Evolutionary conservation across 176 grass and related monocot species (phyloP), one percentile per base, ranked within the genome.

Genomic region (Raddia distichophylla): DNA sequence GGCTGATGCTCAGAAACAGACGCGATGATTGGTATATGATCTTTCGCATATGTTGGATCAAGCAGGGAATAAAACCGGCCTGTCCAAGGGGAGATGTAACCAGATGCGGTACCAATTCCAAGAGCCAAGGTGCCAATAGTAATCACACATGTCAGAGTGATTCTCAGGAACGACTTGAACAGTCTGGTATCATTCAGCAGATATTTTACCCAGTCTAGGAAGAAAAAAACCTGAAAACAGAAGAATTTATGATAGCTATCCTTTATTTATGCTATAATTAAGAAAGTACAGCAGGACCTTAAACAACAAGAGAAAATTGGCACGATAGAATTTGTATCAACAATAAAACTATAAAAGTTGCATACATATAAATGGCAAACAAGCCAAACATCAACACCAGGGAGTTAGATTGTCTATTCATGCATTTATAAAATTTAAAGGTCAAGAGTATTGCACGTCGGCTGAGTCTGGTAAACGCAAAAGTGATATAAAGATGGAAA

Each of bases 1-100:
- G 96, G 96, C 71, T 99, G 96, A 91, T 99, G 96, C 87, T 99
- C 96, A 37, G 96, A 99, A 70, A 99, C 96, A 82, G 96, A 99
- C 0, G 96, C 93, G 5, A 99, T 99, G 73, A 99, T 99, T 0
- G 96, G 96, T 87, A 99, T 99, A 84, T 99, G 96, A 82, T 99
- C 96, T 62, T 99, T 99, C 2, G 96, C 96, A 69, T 99, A 99
- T n/a, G 96, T 99, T 13, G 96, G 96, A 69, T 99, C 96, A 80
- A 99, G 96, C 67, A 99, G 86, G 34, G 96, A 99, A 71, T 99
- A 99, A 88, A 99, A 95, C 2, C 96, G 87, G 32, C 96, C 96
- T 56, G 96, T 91, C 96, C 96, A 99, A 69, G 96, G 96, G 80
- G 96, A 99, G 70, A 99, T 99, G 82, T 99, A 99, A 62, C 96